Conservation (phyloP, 345 rosid species). For the Moringa oleifera region DNA sequence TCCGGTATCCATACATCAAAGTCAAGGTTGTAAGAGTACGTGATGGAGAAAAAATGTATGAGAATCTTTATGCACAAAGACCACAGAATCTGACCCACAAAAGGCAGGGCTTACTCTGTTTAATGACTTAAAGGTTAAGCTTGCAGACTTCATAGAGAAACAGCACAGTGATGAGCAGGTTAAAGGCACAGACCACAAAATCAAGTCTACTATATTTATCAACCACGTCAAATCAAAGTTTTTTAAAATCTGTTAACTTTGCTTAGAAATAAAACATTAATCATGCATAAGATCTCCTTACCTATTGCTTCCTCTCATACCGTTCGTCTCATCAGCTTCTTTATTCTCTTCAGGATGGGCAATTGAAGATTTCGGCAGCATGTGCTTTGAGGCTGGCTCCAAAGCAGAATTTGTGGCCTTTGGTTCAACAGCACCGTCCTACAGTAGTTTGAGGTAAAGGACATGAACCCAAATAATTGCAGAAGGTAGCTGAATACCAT, state of each 20-base stretch:
- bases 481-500: slow-evolving; percentile 97
- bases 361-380: slow-evolving; percentile 31
- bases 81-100: not conserved
- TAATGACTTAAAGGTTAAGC: too few species aligned
- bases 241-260: not conserved
- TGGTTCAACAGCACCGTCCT: slow-evolving; percentile 63
- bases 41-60: not conserved
- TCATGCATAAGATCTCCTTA: slow-evolving; percentile 13
- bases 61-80: too few species aligned
- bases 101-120: too few species aligned
- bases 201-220: not conserved
- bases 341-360: slow-evolving; percentile 38
- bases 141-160: too few species aligned
- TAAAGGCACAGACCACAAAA: not conserved
- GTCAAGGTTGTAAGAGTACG: not conserved
- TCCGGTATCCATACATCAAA: not conserved
- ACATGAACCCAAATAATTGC: slow-evolving; percentile 99
- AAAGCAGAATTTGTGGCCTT: slow-evolving; percentile 36
- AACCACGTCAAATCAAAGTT: not conserved
- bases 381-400: slow-evolving; percentile 37
- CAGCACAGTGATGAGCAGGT: not conserved
- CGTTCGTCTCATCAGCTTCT: slow-evolving; percentile 48
- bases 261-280: not conserved
- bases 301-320: slow-evolving; percentile 60
- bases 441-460: slow-evolving; percentile 99